Conservation (phyloP, 176 grass and related monocot genomes). For the Guadua angustifolia region DNA sequence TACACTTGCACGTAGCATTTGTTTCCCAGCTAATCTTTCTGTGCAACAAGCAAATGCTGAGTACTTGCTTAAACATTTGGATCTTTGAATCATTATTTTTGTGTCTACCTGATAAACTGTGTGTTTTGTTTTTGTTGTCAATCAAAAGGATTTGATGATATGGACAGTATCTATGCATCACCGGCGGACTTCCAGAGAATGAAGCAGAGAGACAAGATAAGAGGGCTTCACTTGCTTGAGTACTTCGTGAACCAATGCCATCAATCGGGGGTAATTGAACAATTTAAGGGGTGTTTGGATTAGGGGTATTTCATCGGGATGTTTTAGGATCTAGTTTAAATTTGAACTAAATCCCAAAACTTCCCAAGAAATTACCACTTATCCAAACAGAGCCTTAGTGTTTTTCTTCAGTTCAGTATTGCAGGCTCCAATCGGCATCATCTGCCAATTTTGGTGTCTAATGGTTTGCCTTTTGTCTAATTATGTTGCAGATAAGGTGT, state of each 20-base stretch:
- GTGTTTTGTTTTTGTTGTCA: slow-evolving; percentile 43
- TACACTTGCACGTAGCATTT: neutral
- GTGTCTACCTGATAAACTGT: neutral
- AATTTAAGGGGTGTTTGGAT: too few relatives aligned
- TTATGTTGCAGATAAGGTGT: slow-evolving; percentile 68
- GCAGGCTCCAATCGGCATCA: neutral
- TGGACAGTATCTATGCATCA: slow-evolving; percentile 93
- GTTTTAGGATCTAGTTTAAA: too few relatives aligned
- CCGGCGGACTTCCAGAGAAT: slow-evolving; percentile 76
- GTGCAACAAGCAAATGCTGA: neutral
- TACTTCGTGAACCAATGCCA: slow-evolving; percentile 86
- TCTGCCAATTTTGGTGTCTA: slow-evolving; percentile 9
- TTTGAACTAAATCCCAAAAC: too few relatives aligned
- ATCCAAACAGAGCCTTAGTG: too few relatives aligned
- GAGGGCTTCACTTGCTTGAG: slow-evolving; percentile 93
- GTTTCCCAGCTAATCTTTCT: slow-evolving; percentile 7
- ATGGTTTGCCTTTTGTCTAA: slow-evolving; percentile 19
- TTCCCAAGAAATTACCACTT: too few relatives aligned
- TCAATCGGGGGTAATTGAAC: slow-evolving; percentile 69
- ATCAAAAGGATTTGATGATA: slow-evolving; percentile 86
- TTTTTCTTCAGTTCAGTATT: slow-evolving; percentile 46
- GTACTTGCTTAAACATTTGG: slow-evolving; percentile 8
- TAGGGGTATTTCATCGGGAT: too few relatives aligned
- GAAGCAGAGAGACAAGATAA: slow-evolving; percentile 80
- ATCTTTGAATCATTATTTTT: slow-evolving; percentile 21